Percentiles rank a stretch among this genome's conserved stretches.
These are phyloP conservation scores for Immersiella caudata DNA, from an alignment of 495 filamentous ascomycete genomes.

Conservation along the genomic window DNA sequence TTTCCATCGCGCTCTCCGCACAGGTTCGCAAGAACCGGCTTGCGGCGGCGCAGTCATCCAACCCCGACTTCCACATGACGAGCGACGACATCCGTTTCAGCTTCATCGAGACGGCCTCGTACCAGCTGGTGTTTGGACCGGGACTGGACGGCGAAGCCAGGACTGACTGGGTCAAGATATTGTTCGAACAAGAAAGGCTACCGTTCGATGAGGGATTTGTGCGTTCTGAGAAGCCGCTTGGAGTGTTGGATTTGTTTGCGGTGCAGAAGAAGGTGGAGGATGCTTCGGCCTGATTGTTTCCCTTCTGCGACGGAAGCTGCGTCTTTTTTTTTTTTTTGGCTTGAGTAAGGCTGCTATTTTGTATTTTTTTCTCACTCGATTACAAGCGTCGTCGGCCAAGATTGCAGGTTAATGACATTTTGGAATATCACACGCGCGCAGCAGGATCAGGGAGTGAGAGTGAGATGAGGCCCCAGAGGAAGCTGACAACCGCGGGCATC, in stretches of 20 bases:
- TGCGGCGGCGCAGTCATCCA: conserved; percentile 18
- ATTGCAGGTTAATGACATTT: too few species aligned
- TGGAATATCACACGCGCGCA: too few species aligned
- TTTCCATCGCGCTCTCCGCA: conserved; percentile 33
- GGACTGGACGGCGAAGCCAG: conserved; percentile 27
- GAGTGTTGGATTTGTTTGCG: conserved; percentile 25
- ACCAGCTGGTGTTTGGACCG: conserved; percentile 36
- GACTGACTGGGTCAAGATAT: conserved; percentile 30
- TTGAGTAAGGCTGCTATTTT: neutral
- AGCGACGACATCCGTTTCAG: conserved; percentile 22
- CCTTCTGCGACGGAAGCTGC: neutral
- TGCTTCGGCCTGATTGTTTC: neutral
- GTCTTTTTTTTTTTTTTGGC: neutral
- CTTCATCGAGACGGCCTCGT: conserved; percentile 35
- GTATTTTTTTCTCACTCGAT: neutral
- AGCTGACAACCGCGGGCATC: too few species aligned
- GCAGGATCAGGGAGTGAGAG: too few species aligned
- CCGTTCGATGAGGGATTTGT: conserved; percentile 37
- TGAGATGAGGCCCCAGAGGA: too few species aligned
- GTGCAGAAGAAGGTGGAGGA: conserved; percentile 30
- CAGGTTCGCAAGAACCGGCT: conserved; percentile 29
- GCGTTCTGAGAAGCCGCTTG: conserved; percentile 28
- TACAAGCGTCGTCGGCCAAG: too few species aligned
- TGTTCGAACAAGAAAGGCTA: conserved; percentile 38
- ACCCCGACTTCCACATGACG: conserved; percentile 35